Evolutionary conservation across 2,329 filamentous ascomycete species (phyloP), one percentile per base, ranked within the genome.

Genomic region (Aspergillus sp.): DNA sequence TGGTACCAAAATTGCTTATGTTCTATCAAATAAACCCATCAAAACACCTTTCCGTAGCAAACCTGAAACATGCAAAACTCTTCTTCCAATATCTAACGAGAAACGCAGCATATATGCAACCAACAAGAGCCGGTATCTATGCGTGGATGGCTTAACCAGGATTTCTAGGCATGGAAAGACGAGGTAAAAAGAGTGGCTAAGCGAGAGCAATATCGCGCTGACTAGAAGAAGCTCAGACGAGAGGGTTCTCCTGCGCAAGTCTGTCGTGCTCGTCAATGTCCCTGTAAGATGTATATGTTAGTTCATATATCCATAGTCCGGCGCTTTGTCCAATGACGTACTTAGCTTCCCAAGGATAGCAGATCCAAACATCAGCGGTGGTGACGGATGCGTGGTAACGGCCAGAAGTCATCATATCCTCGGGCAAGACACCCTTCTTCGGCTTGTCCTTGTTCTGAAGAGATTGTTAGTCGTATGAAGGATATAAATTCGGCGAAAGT

Each of bases 271-370:
- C 91, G 27, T 96, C 92, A 73, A 98, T 97, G 75, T 97, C 91
- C 36, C 83, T 86, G 58, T 61, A 17, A 5, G 3, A 27, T 23
- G 19, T 4, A 51, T 53, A 67, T 54, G 72, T 77, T 63, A 72
- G 60, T 36, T 42, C 44, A 8, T 10, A 7, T 42, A 54, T 57
- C 17, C 3, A 49, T 27, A 15, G 2, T 32, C 15, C 32, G 8
- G 23, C 25, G 10, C n/a, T 41, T 15, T 10, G 17, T 15, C 23
- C 27, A 10, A 44, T 19, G 30, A 80, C 83, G 58, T 80, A 86
- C 83, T 80, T 89, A 47, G 95, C 95, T 82, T 98, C 95, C 95
- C 95, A 99, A 15, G 95, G 95, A 80, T 99, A 99, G 84, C 92
- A 96, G 76, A 98, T 98, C 95, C 95, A 99, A 66, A 92, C 89